Base-by-base conservation (phyloP, 106 monocot genomes). In the Acorus gramineus region DNA sequence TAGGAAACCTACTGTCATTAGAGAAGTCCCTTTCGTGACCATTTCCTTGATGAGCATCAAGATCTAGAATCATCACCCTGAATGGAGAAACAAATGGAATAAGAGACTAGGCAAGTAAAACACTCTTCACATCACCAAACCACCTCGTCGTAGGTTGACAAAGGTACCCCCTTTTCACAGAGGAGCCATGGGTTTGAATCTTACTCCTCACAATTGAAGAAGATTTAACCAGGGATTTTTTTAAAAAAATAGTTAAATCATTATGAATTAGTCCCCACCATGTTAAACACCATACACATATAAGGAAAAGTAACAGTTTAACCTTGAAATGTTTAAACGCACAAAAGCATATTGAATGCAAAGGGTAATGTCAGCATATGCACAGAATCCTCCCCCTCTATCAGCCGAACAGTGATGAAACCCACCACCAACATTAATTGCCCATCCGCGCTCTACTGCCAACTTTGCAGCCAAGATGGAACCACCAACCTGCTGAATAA, bases 1-100 rank as follows among this genome's bases (percentile, higher is more conserved):
- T 10, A 64, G 50, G 46, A 47, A 48, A 7, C 68, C 51, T 86
- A 92, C 91, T 66, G 49, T 98, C 92, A 79, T 77, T 77, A 66
- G 79, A 73, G 69, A 98, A 98, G 71, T 98, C 96, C n/a, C 62
- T 82, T 77, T 85, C 96, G 80, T 98, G 92, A 28, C 96, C 96
- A 81, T 98, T 98, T 53, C 96, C 96, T 85, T 98, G 96, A 67
- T 98, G 96, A 56, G 92, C 96, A 92, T 98, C 96, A 59, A 98
- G 91, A 81, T 98, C 96, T 79, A 98, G 85, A 60, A 92, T 98
- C 91, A 98, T 92, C 45, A 80, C 85, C 71, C 96, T 96, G 76
- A 42, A 46, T 57, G 43, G 47, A 58, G 6, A 48, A 7, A 58
- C 7, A 57, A 58, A 62, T 62, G 2, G 2, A 67, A 14, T 42